Base-by-base conservation (phyloP, 306 rosid species). In the Hippophae tibetana region DNA sequence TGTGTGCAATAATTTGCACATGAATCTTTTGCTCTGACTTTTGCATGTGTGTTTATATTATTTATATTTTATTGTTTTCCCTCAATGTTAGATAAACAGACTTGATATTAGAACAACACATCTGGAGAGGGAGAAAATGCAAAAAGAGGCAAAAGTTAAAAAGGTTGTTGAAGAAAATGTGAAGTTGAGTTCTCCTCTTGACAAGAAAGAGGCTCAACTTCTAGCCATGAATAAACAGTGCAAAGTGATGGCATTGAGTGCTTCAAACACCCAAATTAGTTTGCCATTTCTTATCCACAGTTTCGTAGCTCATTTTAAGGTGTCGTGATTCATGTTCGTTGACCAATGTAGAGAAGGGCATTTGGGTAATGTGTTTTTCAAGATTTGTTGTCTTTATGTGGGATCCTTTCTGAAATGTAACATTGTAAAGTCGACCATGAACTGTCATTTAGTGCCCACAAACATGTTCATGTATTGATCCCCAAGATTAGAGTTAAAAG, bases 201-300 rank as follows among this genome's bases (percentile, higher is more conserved):
- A 93, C 90, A 93, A 93, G 86, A 93, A 93, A 80, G 99, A 88
- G 81, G 99, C 99, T 55, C 99, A 93, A 67, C 84, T 93, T 74
- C 65, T 88, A 67, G 99, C 99, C 69, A 70, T 78, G 94, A 88
- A 93, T 70, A 95, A 88, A 75, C 99, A 93, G 61, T 93, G 99
- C 83, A 93, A 93, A 78, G 84, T 93, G 72, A 88, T 93, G 99
- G 99, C 99, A 31, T 84, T 93, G 89, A 93, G 84, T 40, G 81
- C 89, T 63, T 92, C 84, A 23, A 73, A 80, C 80, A 80, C 85
- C 81, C 88, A 72, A 81, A 54, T 42, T 43, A 25, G 40, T 25
- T 8, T 3, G 27, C 38, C 18, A 31, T 6, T 12, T 13, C 11
- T 65, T 43, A 41, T 57, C 57, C 62, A 47, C 61, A 31, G 51